A percentile compares a stretch with the other conserved stretches of the same genome.
These are phyloP conservation scores for Verruconis gallopava DNA, from an alignment of 2,329 filamentous ascomycete genomes.

Conservation along the genomic window DNA sequence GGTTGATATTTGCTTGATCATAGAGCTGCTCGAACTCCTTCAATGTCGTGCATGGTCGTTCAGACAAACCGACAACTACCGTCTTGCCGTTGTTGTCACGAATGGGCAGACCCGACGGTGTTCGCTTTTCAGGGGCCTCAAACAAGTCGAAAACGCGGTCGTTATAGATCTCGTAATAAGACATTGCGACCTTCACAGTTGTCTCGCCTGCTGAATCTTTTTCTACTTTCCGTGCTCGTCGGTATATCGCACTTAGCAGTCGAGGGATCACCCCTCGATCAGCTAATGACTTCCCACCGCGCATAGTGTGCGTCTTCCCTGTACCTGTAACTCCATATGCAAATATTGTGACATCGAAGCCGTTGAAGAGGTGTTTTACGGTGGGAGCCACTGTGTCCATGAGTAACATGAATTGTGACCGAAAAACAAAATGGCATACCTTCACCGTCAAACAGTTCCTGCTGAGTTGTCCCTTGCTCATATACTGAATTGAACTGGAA, in stretches of 20 bases:
- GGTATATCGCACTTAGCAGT: constrained; percentile 72
- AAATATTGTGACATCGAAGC: constrained; percentile 78
- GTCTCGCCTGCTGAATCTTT: constrained; percentile 65
- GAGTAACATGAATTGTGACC: constrained; percentile 12
- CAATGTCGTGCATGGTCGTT: constrained; percentile 67
- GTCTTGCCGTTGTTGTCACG: constrained; percentile 81
- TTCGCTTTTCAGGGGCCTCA: constrained; percentile 76
- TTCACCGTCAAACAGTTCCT: constrained; percentile 79
- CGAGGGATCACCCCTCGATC: constrained; percentile 82
- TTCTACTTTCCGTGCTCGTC: constrained; percentile 69
- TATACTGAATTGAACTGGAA: constrained; percentile 95
- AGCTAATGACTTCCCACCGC: constrained; percentile 72
- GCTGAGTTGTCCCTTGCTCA: constrained; percentile 65
- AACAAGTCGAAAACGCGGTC: constrained; percentile 90
- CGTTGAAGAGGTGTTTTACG: constrained; percentile 82
- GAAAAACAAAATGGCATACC: constrained; percentile 37
- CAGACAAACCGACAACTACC: constrained; percentile 72
- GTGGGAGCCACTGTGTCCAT: constrained; percentile 60
- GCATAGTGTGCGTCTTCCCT: constrained; percentile 93
- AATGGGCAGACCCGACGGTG: constrained; percentile 64
- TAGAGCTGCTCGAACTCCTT: constrained; percentile 87
- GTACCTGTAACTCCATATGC: constrained; percentile 90
- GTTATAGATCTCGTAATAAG: constrained; percentile 96
- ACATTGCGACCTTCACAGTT: constrained; percentile 60
- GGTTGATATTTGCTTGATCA: constrained; percentile 82